Evolutionary conservation across 2,329 filamentous ascomycete species (phyloP), one percentile per base, ranked within the genome.

Genomic region (Trichoderma afroharzianum): DNA sequence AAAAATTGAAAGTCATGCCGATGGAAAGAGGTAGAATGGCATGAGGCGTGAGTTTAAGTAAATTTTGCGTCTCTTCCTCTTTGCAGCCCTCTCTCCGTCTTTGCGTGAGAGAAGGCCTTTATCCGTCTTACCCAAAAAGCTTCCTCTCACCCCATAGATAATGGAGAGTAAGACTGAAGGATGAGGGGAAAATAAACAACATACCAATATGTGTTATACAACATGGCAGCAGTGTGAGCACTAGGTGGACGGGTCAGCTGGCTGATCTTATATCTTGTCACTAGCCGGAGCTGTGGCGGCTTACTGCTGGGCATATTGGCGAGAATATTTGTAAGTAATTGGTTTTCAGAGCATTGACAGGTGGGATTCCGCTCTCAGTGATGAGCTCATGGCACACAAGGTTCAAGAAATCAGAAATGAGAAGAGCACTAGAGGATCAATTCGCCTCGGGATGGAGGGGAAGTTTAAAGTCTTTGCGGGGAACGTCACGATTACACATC

Each of bases 401-500:
- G 33, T 63, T 39, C 59, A 18, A 21, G 4, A 33, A 33, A 59
- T 59, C n/a, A 43, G 24, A 32, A 39, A 21, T 21, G 24, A 43
- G 63, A 26, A 30, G 63, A 67, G 32, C 24, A 57, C n/a, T 33
- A 43, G 43, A 64, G 15, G 15, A 68, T 43, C 50, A 30, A 11
- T 43, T 30, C 24, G 24, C 24, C 24, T n/a, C 57, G 12, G 64
- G 33, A 21, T 47, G 26, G 43, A 24, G 28, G 63, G 33, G 36
- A 47, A 33, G 36, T 30, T 39, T 32, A 57, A 59, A 30, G n/a
- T n/a, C 64, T 32, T 30, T 59, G 55, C 66, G 66, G 66, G 66
- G 66, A 68, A 68, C 66, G 66, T 68, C 66, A 68, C 66, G 11
- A 59, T 68, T 68, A 68, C 66, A 68, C 30, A 61, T 28, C n/a